These are phyloP conservation scores for Tolypocladium album DNA, from an alignment of 2,329 filamentous ascomycete genomes.

Conservation along the genomic window DNA sequence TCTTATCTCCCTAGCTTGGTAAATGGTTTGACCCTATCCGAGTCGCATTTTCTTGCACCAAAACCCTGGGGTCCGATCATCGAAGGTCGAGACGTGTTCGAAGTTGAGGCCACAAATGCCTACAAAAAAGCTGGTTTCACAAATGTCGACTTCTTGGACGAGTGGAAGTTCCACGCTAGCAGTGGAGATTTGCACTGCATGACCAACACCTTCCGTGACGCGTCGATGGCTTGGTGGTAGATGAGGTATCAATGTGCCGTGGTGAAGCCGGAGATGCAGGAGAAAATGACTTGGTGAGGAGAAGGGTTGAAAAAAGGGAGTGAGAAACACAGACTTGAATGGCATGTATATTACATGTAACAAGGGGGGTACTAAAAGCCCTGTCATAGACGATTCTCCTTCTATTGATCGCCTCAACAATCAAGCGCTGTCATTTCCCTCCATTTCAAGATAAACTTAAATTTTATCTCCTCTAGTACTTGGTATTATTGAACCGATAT, in stretches of 20 bases:
- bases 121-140: constrained; percentile 11
- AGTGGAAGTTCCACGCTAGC: constrained; percentile 7
- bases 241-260: not conserved
- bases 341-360: too few species aligned
- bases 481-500: not conserved
- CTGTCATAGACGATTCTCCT: not conserved
- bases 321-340: not conserved
- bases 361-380: too few species aligned
- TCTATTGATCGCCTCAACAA: not conserved
- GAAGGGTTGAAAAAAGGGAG: too few species aligned
- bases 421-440: not conserved
- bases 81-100: constrained; percentile 13
- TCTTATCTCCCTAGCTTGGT: constrained; percentile 8
- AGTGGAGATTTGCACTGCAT: constrained; percentile 17
- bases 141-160: constrained; percentile 6
- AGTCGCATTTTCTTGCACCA: constrained; percentile 6
- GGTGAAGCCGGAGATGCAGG: not conserved
- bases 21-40: constrained; percentile 10
- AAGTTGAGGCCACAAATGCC: constrained; percentile 4
- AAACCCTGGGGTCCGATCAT: constrained; percentile 16
- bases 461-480: not conserved
- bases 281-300: not conserved
- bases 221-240: constrained; percentile 7
- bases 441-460: not conserved
- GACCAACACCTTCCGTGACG: constrained; percentile 9